A percentile compares a stretch with the other conserved stretches of the same genome.
Conservation (phyloP, 2,329 filamentous ascomycete species). For the Fusarium subglutinans region DNA sequence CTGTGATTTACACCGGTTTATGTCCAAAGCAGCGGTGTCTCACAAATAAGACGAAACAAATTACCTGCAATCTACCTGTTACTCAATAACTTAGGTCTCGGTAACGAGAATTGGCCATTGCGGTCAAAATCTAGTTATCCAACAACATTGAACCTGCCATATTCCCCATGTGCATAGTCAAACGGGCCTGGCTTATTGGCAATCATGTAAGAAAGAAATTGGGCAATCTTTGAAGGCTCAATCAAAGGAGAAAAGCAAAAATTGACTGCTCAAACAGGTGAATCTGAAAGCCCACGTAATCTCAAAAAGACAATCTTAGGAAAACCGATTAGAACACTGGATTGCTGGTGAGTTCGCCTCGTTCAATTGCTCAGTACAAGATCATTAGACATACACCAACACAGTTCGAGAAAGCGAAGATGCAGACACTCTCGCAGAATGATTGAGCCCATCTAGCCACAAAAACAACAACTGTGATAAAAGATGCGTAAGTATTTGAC, state of each 20-base stretch:
- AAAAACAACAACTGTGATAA: not conserved
- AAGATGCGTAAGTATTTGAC: rapidly evolving
- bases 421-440: not conserved
- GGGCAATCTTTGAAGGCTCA: not conserved
- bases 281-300: not conserved
- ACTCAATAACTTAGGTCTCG: not conserved
- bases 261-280: not conserved
- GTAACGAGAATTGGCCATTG: not conserved
- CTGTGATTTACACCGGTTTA: not conserved
- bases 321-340: not conserved
- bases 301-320: too few relatives aligned
- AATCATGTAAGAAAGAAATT: not conserved
- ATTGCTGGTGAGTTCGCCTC: not conserved
- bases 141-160: not conserved
- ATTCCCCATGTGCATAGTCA: not conserved
- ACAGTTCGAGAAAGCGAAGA: not conserved
- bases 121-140: rapidly evolving
- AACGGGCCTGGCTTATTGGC: not conserved
- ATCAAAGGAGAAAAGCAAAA: not conserved
- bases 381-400: not conserved
- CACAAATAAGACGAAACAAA: not conserved
- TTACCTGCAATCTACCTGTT: not conserved
- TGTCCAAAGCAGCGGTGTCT: not conserved
- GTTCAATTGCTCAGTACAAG: not conserved
- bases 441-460: too few relatives aligned